Conservation (phyloP, 148 eudicot species). For the Limonium bicolor region DNA sequence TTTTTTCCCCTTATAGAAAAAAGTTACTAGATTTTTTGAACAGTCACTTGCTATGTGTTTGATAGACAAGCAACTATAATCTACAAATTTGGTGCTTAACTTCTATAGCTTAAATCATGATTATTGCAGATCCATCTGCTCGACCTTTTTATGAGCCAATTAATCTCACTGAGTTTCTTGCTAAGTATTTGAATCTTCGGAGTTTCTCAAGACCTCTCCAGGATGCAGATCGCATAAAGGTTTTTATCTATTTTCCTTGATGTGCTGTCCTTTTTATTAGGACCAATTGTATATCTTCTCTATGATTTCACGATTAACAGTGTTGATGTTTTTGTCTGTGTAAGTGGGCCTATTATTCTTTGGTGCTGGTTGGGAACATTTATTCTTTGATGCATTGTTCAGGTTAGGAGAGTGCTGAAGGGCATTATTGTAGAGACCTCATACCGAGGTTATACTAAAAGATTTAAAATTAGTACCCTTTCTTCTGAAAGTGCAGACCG, state of each 20-base stretch:
- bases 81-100: too few species aligned
- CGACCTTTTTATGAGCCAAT: slow-evolving; percentile 49
- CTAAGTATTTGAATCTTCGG: slow-evolving; percentile 14
- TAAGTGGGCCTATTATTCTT: not conserved
- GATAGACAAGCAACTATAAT: too few species aligned
- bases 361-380: not conserved
- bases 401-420: slow-evolving; percentile 54
- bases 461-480: slow-evolving; percentile 34
- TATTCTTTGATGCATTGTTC: not conserved
- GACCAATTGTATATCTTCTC: not conserved
- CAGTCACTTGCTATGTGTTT: too few species aligned
- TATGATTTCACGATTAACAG: not conserved
- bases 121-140: slow-evolving; percentile 54
- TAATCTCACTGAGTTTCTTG: slow-evolving; percentile 28
- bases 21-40: too few species aligned
- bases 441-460: slow-evolving; percentile 16
- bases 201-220: slow-evolving; percentile 25
- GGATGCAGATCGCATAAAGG: slow-evolving; percentile 51
- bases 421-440: slow-evolving; percentile 31
- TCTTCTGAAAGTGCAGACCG: slow-evolving; percentile 25
- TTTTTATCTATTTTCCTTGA: slow-evolving; percentile 4
- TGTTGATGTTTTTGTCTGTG: too few species aligned
- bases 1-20: too few species aligned
- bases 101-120: too few species aligned
- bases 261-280: not conserved